Conservation (phyloP, 2,329 filamentous ascomycete species). For the Orbilia ellipsospora region DNA sequence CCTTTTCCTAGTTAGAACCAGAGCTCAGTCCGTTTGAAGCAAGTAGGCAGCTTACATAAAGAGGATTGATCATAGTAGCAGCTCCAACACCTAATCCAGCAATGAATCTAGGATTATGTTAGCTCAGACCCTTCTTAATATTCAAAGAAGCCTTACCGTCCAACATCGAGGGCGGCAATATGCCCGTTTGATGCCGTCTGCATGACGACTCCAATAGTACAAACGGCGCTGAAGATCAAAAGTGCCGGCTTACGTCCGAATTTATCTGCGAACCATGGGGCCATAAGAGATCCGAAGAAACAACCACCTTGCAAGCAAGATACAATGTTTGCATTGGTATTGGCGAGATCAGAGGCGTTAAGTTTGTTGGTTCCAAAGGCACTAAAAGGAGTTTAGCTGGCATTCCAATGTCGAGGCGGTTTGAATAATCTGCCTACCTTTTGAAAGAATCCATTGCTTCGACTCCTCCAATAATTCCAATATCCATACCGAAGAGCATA, state of each 20-base stretch:
- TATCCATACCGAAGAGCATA: conserved; percentile 73
- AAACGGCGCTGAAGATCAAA: conserved; percentile 69
- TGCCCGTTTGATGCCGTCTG: conserved; percentile 73
- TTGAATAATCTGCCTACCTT: conserved; percentile 62
- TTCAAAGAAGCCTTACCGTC: conserved; percentile 63
- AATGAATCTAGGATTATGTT: conserved; percentile 63
- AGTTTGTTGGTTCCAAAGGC: conserved; percentile 67
- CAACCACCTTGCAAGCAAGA: conserved; percentile 81
- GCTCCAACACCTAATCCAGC: conserved; percentile 68
- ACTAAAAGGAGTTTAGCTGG: conserved; percentile 59
- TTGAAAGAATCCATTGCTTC: conserved; percentile 71
- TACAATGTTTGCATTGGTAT: conserved; percentile 75
- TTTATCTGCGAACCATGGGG: conserved; percentile 68
- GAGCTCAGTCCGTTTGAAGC: neutral
- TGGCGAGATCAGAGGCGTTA: conserved; percentile 64
- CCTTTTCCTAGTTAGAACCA: conserved; percentile 35
- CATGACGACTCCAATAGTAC: conserved; percentile 72
- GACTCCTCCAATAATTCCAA: conserved; percentile 76
- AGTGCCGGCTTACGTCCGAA: conserved; percentile 70
- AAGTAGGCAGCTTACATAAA: conserved; percentile 63
- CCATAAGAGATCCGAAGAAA: conserved; percentile 80
- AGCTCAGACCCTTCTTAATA: too few relatives aligned
- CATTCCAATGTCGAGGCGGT: neutral
- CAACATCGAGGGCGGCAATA: conserved; percentile 73
- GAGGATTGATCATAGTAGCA: conserved; percentile 70